Conservation (phyloP, 2,329 filamentous ascomycete genomes). For the Xylariaceae sp. region DNA sequence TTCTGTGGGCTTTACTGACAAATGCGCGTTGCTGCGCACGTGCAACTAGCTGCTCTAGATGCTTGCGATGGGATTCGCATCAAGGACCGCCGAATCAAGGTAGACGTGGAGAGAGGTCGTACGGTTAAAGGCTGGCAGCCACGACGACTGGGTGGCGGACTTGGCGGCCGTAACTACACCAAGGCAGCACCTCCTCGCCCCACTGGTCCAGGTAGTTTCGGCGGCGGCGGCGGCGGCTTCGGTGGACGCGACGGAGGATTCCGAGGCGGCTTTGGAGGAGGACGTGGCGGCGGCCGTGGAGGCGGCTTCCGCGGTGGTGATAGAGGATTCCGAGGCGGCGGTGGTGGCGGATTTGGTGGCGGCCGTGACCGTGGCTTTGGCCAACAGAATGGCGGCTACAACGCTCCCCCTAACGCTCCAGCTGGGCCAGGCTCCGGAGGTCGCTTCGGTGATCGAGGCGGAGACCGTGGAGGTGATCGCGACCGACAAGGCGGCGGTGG, state of each 20-base stretch:
- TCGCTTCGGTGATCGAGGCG: constrained; percentile 35
- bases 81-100: constrained; percentile 85
- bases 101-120: constrained; percentile 93
- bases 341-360: constrained; percentile 46
- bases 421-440: constrained; percentile 52
- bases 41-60: constrained; percentile 81
- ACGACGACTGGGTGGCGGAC: constrained; percentile 83
- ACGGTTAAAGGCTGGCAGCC: constrained; percentile 94
- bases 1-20: constrained; percentile 69
- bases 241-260: constrained; percentile 53
- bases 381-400: constrained; percentile 44
- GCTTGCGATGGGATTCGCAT: constrained; percentile 83
- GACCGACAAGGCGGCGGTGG: constrained; percentile 53
- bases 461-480: constrained; percentile 35
- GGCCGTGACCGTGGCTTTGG: constrained; percentile 46
- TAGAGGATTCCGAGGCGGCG: constrained; percentile 38
- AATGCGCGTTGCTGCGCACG: constrained; percentile 57
- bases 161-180: constrained; percentile 91
- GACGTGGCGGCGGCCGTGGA: constrained; percentile 42
- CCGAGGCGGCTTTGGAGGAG: constrained; percentile 51
- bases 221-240: constrained; percentile 54
- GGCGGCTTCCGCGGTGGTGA: constrained; percentile 35
- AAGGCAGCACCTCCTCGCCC: constrained; percentile 73
- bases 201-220: constrained; percentile 59
- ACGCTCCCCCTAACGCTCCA: constrained; percentile 58